Evolutionary conservation across 2,329 filamentous ascomycete genomes (phyloP), one percentile per base, ranked within the genome.

Genomic region (Cladosporium sp.): DNA sequence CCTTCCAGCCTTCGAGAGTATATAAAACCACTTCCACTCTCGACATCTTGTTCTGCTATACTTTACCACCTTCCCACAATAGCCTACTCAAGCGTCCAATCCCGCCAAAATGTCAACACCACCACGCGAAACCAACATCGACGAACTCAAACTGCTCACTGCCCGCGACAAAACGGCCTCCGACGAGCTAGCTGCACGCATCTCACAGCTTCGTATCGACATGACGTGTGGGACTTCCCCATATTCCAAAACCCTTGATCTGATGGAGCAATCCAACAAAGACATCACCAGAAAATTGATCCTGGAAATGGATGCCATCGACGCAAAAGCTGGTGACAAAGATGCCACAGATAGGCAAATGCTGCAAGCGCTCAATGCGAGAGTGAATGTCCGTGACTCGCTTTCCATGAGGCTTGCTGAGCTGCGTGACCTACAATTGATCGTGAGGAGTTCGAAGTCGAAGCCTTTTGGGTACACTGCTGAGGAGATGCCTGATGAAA

Each of bases 231-330:
- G 63, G 37, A 59, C 35, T 37, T 50, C 55, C n/a, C 58, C 48
- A 36, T 54, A 39, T 1, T 13, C 25, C 3, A 54, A 58, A 22
- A 54, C 37, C 28, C 17, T 58, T 22, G 48, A 58, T 15, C 39
- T 58, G 2, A 48, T 54, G 56, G 65, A 67, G 49, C 47, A 34
- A 2, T 52, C 64, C 20, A 62, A 62, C 47, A 66, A 63, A 49
- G 60, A 64, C 44, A 64, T 65, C 54, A 61, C 57, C 32, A 64
- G 57, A 51, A 64, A 67, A 19, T 56, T 67, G 12, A 44, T 63
- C 17, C 44, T 25, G 10, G 61, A 61, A 9, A 63, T 68, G 44
- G 65, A 67, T 28, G 45, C 60, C 22, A 65, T 68, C 52, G 3
- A 7, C 8, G 62, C 67, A 51, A 58, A 47, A 4, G 54, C 58